Evolutionary conservation across 192 early-diverging fungal species (phyloP).

Genomic region (Backusella macrospora): DNA sequence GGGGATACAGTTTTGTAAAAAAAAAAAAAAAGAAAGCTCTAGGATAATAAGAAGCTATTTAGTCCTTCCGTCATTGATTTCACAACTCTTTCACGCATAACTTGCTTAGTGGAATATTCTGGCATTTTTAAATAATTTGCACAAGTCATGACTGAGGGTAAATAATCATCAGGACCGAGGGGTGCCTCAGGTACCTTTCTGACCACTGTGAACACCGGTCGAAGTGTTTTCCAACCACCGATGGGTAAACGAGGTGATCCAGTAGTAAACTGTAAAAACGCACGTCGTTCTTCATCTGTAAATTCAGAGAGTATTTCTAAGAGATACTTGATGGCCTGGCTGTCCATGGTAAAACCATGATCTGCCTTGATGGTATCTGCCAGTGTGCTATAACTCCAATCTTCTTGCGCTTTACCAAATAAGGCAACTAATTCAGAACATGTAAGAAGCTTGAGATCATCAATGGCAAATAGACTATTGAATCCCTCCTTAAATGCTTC

Average conservation of each 20-base stretch:
- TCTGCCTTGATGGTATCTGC: slow-evolving; percentile 75
- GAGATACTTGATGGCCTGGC: slow-evolving; percentile 66
- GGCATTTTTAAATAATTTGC: slow-evolving; percentile 95
- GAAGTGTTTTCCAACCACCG: slow-evolving; percentile 81
- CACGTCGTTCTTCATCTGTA: slow-evolving; percentile 60
- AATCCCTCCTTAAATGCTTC: slow-evolving; percentile 85
- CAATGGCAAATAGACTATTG: slow-evolving; percentile 74
- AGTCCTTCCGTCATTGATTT: slow-evolving; percentile 85
- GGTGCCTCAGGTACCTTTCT: slow-evolving; percentile 74
- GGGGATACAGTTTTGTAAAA: too few relatives aligned
- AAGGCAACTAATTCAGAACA: slow-evolving; percentile 71
- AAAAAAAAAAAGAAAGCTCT: not conserved
- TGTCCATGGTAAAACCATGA: slow-evolving; percentile 80
- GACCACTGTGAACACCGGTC: slow-evolving; percentile 86
- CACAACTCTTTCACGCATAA: slow-evolving; percentile 66
- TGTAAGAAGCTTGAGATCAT: slow-evolving; percentile 69
- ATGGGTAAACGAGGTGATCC: slow-evolving; percentile 89
- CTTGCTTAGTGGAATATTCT: slow-evolving; percentile 67
- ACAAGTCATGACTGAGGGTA: slow-evolving; percentile 97
- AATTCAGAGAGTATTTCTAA: slow-evolving; percentile 71
- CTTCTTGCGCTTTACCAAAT: slow-evolving; percentile 71
- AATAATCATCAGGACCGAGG: slow-evolving; percentile 69
- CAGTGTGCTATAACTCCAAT: slow-evolving; percentile 76
- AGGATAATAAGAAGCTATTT: slow-evolving; percentile 74
- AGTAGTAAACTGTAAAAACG: slow-evolving; percentile 87